Evolutionary conservation across 2,329 filamentous ascomycete species (phyloP).

Genomic region (Penicillium brevicompactum): DNA sequence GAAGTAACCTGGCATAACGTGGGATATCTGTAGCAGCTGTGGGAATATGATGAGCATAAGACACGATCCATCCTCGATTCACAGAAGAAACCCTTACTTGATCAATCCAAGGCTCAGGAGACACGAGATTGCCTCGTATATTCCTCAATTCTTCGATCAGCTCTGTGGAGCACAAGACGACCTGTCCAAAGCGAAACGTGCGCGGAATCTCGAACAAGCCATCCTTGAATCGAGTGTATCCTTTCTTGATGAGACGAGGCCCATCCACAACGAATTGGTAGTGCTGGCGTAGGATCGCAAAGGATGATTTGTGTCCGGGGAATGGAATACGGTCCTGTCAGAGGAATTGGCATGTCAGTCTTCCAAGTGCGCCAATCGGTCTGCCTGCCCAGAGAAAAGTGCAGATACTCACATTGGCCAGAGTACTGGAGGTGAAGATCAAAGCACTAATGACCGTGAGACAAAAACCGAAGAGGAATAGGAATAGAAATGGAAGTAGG

Average conservation of each 20-base stretch:
- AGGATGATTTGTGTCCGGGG: not conserved
- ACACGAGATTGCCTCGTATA: conserved; percentile 13
- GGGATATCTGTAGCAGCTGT: conserved; percentile 34
- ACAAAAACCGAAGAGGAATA: not conserved
- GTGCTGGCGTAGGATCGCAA: conserved; percentile 20
- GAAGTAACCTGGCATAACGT: conserved; percentile 38
- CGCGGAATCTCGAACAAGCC: conserved; percentile 25
- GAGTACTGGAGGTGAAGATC: conserved; percentile 10
- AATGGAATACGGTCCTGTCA: conserved; percentile 13
- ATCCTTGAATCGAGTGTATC: conserved; percentile 16
- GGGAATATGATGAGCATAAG: not conserved
- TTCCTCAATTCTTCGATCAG: conserved; percentile 24
- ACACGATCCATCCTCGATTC: not conserved
- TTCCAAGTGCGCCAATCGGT: not conserved
- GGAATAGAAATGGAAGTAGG: not conserved
- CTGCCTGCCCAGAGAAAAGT: not conserved
- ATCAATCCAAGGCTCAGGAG: conserved; percentile 27
- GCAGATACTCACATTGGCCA: conserved; percentile 18
- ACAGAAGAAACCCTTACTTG: conserved; percentile 10
- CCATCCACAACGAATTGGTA: conserved; percentile 24
- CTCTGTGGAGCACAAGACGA: conserved; percentile 20
- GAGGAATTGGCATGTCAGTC: not conserved
- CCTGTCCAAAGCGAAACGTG: conserved; percentile 24
- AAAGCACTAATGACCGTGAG: conserved; percentile 2
- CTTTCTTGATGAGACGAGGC: conserved; percentile 18